Percentiles rank a stretch among this genome's conserved stretches.
These are phyloP conservation scores for Solanum megistacrolobum DNA, from an alignment of 257 asterid species.

Conservation along the genomic window DNA sequence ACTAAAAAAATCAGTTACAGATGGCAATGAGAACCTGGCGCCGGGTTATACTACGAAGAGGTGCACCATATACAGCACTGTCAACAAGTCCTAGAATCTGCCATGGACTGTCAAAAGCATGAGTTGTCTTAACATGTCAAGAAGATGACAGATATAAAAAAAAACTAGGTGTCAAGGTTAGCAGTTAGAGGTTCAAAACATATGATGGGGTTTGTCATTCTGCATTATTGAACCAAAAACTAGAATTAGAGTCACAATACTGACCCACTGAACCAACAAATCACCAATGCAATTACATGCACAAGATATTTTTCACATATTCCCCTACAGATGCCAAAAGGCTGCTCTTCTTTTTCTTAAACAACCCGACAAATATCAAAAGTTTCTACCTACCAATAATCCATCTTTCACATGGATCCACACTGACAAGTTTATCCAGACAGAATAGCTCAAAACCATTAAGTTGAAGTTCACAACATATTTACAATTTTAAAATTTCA, in stretches of 20 bases:
- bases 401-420: background rate
- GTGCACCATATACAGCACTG: slow-evolving; percentile 69
- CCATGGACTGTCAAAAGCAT: slow-evolving; percentile 63
- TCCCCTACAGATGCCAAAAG: background rate
- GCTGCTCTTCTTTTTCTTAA: background rate
- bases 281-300: background rate
- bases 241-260: background rate
- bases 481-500: background rate
- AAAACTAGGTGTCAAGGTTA: background rate
- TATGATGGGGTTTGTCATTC: background rate
- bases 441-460: background rate
- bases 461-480: background rate
- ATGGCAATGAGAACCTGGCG: slow-evolving; percentile 54
- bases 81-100: slow-evolving; percentile 76
- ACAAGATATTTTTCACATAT: background rate
- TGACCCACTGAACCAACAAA: background rate
- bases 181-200: background rate
- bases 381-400: background rate
- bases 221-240: background rate
- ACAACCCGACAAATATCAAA: background rate
- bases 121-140: slow-evolving; percentile 4
- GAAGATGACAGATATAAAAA: background rate
- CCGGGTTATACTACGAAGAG: slow-evolving; percentile 51
- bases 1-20: background rate
- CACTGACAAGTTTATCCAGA: background rate